Base-by-base conservation (phyloP, 1,284 basidiomycete species). In the Apiotrichum akiyoshidainum region DNA sequence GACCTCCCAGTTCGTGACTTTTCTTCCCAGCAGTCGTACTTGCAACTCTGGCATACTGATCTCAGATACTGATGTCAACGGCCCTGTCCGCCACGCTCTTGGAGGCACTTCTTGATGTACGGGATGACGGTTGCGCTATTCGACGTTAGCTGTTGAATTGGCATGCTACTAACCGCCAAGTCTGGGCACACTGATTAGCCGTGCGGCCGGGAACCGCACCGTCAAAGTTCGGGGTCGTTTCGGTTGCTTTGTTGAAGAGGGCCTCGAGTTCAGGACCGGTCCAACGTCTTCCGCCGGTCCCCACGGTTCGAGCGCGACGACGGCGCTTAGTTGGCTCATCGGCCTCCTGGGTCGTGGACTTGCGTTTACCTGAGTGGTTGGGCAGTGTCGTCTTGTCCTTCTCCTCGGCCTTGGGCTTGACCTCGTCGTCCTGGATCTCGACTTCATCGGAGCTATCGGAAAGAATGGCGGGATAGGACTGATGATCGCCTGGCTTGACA, bases 151-250 rank as follows among this genome's bases (percentile, higher is more conserved):
- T 31, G 26, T 31, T 31, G 26, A 7, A 31, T 31, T 3, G 26
- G 26, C 26, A 31, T 31, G 26, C 26, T 3, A 39, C 55, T 45
- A 39, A 57, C 59, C 55, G 52, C 60, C 60, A 62, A 6, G 57
- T 50, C n/a, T 46, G 19, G 17, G 48, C 51, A 17, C 49, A 48
- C 55, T 63, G 61, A 34, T 57, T 47, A 33, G 14, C 37, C 2
- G 55, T 52, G 21, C 57, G 61, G 31, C 58, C 55, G 11, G 46
- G 48, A 10, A 62, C 41, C n/a, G 50, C 55, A 12, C 13, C 19
- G 31, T 19, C 26, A 14, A 37, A 48, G 17, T 14, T 35, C 33
- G 13, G 34, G 2, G 46, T 26, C n/a, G 46, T 33, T 9, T 12
- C 14, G 9, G 9, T 33, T 7, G 33, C 46, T 6, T 6, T 5